phyloP scores from a whole-genome alignment of 1,139 yeast genomes.

The Entelexis paramagnoliae region DNA sequence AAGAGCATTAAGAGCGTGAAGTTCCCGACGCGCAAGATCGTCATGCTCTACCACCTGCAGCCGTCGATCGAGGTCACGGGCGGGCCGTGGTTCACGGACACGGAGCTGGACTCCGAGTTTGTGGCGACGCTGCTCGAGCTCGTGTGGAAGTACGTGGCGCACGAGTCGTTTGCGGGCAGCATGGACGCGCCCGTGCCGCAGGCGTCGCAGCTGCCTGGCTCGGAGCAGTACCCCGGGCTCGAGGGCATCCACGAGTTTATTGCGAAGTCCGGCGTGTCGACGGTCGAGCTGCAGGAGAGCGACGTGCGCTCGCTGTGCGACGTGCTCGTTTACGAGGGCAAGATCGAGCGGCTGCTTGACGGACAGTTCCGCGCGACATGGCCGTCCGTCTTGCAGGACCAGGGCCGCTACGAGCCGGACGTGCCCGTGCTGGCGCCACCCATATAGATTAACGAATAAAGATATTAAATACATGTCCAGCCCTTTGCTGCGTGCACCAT shows the following conservation, averaged over 20 bases:
- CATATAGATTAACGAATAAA: background rate
- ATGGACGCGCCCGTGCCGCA: conserved; percentile 24
- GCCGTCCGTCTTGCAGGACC: conserved; percentile 27
- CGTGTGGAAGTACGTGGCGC: conserved; percentile 77
- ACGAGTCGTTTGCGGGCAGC: conserved; percentile 53
- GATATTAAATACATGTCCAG: conserved; percentile 5
- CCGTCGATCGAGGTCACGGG: conserved; percentile 96
- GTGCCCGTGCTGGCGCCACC: conserved; percentile 17
- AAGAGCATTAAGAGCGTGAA: conserved; percentile 87
- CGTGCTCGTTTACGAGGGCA: conserved; percentile 78
- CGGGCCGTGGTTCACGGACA: conserved; percentile 98
- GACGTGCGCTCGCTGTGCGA: conserved; percentile 81
- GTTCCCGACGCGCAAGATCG: conserved; percentile 91
- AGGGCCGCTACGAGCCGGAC: conserved; percentile 17
- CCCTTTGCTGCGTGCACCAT: background rate
- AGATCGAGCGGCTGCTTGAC: conserved; percentile 52
- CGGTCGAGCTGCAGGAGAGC: conserved; percentile 61
- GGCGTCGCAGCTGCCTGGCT: conserved; percentile 43
- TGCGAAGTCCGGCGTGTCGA: conserved; percentile 61
- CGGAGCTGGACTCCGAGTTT: conserved; percentile 88
- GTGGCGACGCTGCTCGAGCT: conserved; percentile 74
- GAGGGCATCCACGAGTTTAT: conserved; percentile 70
- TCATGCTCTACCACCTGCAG: conserved; percentile 85
- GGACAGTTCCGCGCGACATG: conserved; percentile 42
- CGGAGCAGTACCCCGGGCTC: conserved; percentile 57